A percentile compares a stretch with the other conserved stretches of the same genome.
These are phyloP conservation scores for Podospora didyma DNA, from an alignment of 495 filamentous ascomycete species.

Conservation along the genomic window DNA sequence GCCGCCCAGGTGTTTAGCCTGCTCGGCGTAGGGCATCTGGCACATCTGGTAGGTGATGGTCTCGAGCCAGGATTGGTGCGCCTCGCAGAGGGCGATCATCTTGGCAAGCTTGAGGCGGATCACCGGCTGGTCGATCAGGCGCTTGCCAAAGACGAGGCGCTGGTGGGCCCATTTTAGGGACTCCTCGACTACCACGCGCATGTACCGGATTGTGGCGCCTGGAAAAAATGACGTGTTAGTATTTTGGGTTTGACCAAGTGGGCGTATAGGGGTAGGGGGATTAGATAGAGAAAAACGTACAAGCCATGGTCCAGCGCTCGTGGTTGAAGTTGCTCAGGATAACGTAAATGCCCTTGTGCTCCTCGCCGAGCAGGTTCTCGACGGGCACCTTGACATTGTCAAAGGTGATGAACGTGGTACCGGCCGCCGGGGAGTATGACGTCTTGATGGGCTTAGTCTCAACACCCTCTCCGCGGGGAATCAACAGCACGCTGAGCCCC, in stretches of 20 bases:
- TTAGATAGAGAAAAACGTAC: constrained; percentile 14
- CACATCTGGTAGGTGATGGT: constrained; percentile 79
- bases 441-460: constrained; percentile 85
- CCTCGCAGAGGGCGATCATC: constrained; percentile 79
- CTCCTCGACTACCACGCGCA: constrained; percentile 71
- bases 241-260: too few species aligned
- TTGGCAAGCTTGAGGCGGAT: constrained; percentile 85
- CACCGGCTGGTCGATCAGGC: constrained; percentile 77
- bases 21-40: constrained; percentile 75
- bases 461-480: constrained; percentile 63
- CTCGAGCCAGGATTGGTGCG: constrained; percentile 84
- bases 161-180: constrained; percentile 89
- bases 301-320: constrained; percentile 68
- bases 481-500: constrained; percentile 73
- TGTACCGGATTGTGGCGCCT: constrained; percentile 60
- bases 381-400: constrained; percentile 84
- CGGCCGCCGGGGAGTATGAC: constrained; percentile 74
- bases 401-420: constrained; percentile 77
- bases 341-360: constrained; percentile 85
- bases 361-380: constrained; percentile 73
- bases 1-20: constrained; percentile 70
- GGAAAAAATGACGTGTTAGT: constrained; percentile 23
- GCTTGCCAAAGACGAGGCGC: constrained; percentile 80
- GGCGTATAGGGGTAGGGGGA: background rate
- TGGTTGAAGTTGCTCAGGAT: constrained; percentile 87